Evolutionary conservation across 1,139 yeast genomes (phyloP), one percentile per base, ranked within the genome.

Genomic region (Candida anutae): DNA sequence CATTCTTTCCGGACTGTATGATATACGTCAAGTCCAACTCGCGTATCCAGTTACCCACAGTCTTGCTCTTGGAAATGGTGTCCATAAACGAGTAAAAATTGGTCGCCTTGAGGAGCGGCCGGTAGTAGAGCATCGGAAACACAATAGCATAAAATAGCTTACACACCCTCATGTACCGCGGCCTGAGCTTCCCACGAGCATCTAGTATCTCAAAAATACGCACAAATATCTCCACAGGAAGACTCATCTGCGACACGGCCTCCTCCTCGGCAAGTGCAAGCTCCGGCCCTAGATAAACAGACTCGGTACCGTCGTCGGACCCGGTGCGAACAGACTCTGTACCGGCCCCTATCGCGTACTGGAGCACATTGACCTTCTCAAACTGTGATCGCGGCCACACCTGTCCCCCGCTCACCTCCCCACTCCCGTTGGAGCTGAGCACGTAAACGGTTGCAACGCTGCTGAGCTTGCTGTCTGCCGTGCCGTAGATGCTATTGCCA

Each of bases 1-100:
- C 90, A 54, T 87, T 90, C 47, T 83, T 87, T n/a, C 97, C 97
- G 24, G 85, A 70, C 51, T 90, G 97, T 32, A 85, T 75, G 29
- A 88, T 84, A 31, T 74, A 67, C 6, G 94, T 69, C 26, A 90
- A 59, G 47, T 90, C 93, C 20, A 90, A 60, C 10, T 58, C 58
- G 28, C 55, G 55, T 11, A 81, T 77, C 35, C 64, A 48, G 14
- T 55, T 47, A 4, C 69, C 73, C 15, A 66, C 46, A 19, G 45
- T 39, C 38, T 64, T 68, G 39, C 58, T 67, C 22, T 42, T 38
- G 6, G 77, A 58, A 17, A 88, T 62, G 1, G 88, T 60, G 8
- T 80, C 84, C 25, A 87, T 90, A 58, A 90, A 90, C 22, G 55
- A 53, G 38, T 61, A 58, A 47, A 85, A 85, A 48, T 87, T 88